Evolutionary conservation across 768 basidiomycete genomes (phyloP), one percentile per base, ranked within the genome.

Genomic region (Mycena maculata): DNA sequence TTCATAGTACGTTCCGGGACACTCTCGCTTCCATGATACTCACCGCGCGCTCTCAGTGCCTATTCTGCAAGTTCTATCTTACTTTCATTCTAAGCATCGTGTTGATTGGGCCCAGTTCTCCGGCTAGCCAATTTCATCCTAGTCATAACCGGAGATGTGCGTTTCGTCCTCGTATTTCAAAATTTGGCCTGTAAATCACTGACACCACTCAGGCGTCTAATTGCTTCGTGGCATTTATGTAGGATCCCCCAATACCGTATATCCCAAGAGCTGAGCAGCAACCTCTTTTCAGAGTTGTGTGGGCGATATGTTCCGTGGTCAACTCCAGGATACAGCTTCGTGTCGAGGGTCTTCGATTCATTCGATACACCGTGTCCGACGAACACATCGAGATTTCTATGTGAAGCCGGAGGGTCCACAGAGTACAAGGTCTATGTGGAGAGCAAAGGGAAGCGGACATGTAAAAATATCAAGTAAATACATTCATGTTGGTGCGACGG

Each of bases 1-100:
- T 60, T 60, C 36, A 47, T 39, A 16, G 59, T 60, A 22, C 22
- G 59, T 39, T 23, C n/a, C n/a, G n/a, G n/a, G n/a, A 10, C 25
- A 20, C n/a, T 20, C 7, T 45, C 25, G 7, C n/a, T 23, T 45
- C 15, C 22, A 45, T 22, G 13, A 13, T 1, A 23, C 22, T 8
- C 25, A 9, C 22, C 8, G 25, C 20, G 7, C 9, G 4, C 22
- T 45, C 44, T 45, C n/a, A 45, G 44, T 45, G 44, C 20, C 22
- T 45, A 13, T 45, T 45, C 22, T 8, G 44, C 25, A 23, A 45
- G 44, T 45, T 6, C 8, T 8, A 45, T 45, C 2, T 2, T 9
- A 45, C 22, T 22, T 45, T 2, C 44, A 45, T n/a, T n/a, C 22
- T 9, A 23, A n/a, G n/a, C n/a, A 23, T 45, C 22, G 25, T 23